Conservation (phyloP, 805 yeast genomes). For the Kuraishia molischiana region DNA sequence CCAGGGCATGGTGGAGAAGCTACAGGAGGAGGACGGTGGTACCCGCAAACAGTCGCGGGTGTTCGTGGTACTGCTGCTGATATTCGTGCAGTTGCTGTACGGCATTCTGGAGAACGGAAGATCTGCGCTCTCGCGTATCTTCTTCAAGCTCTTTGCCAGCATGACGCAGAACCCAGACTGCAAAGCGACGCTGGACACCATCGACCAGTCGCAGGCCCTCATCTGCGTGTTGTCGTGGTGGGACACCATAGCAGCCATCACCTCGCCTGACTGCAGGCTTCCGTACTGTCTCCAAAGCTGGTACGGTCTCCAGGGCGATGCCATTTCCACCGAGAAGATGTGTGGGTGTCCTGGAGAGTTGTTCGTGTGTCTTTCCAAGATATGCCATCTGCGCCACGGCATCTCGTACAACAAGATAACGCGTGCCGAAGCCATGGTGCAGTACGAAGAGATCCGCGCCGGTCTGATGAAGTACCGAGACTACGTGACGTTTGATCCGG, state of each 20-base stretch:
- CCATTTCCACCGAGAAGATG: slow-evolving; percentile 23
- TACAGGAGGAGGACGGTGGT: slow-evolving; percentile 11
- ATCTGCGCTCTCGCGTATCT: slow-evolving; percentile 25
- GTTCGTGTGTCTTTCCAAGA: slow-evolving; percentile 23
- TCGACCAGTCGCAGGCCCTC: slow-evolving; percentile 22
- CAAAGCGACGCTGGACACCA: slow-evolving; percentile 16
- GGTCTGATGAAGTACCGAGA: slow-evolving; percentile 22
- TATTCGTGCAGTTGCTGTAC: slow-evolving; percentile 29
- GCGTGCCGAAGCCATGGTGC: slow-evolving; percentile 5
- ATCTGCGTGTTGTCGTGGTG: slow-evolving; percentile 28
- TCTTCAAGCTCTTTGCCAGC: slow-evolving; percentile 28
- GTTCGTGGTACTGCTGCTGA: slow-evolving; percentile 24
- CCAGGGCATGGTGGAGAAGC: slow-evolving; percentile 5
- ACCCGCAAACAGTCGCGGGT: slow-evolving; percentile 17
- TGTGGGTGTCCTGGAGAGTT: slow-evolving; percentile 33
- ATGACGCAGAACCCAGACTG: slow-evolving; percentile 22
- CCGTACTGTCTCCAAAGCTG: slow-evolving; percentile 28
- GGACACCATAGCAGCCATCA: slow-evolving; percentile 30
- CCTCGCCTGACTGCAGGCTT: slow-evolving; percentile 30
- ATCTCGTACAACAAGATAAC: slow-evolving; percentile 6
- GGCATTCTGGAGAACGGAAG: slow-evolving; percentile 30
- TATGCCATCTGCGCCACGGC: slow-evolving; percentile 18
- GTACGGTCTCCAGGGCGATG: slow-evolving; percentile 20
- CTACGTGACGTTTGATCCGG: slow-evolving; percentile 15
- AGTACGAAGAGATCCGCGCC: slow-evolving; percentile 16